Conservation (phyloP, 495 filamentous ascomycete genomes). For the Aspergillus diversus region DNA sequence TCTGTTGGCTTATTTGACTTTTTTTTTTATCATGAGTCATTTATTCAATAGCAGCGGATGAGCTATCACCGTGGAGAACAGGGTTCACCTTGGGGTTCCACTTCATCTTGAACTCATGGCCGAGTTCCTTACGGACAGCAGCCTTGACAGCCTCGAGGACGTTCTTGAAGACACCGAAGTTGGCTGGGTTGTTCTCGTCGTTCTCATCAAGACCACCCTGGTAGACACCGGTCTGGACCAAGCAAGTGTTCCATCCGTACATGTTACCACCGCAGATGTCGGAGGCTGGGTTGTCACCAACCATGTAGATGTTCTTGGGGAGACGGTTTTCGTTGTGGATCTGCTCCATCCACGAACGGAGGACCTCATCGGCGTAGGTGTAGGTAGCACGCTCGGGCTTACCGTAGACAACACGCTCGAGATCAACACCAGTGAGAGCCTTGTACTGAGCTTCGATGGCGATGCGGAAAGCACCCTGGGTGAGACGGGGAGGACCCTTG, state of each 20-base stretch:
- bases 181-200: constrained; percentile 59
- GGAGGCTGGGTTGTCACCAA: constrained; percentile 78
- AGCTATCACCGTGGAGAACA: constrained; percentile 58
- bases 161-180: constrained; percentile 60
- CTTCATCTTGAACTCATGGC: constrained; percentile 60
- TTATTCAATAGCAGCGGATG: constrained; percentile 57
- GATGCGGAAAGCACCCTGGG: constrained; percentile 76
- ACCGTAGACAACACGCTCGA: constrained; percentile 84
- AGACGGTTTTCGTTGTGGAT: constrained; percentile 73
- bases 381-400: constrained; percentile 81
- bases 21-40: constrained; percentile 22
- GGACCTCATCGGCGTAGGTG: constrained; percentile 79
- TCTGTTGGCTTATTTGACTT: background rate
- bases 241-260: constrained; percentile 80
- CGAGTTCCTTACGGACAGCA: constrained; percentile 58
- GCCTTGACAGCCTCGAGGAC: constrained; percentile 59
- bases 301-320: constrained; percentile 78
- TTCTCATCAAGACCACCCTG: constrained; percentile 54
- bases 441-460: constrained; percentile 80
- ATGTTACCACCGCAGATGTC: constrained; percentile 81
- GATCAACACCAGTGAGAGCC: constrained; percentile 69
- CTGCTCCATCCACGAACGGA: constrained; percentile 74
- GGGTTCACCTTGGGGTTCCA: constrained; percentile 67
- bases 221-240: constrained; percentile 66
- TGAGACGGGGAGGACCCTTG: constrained; percentile 69